These are phyloP conservation scores for Exophiala alcalophila DNA, from an alignment of 2,329 filamentous ascomycete genomes.

Conservation along the genomic window DNA sequence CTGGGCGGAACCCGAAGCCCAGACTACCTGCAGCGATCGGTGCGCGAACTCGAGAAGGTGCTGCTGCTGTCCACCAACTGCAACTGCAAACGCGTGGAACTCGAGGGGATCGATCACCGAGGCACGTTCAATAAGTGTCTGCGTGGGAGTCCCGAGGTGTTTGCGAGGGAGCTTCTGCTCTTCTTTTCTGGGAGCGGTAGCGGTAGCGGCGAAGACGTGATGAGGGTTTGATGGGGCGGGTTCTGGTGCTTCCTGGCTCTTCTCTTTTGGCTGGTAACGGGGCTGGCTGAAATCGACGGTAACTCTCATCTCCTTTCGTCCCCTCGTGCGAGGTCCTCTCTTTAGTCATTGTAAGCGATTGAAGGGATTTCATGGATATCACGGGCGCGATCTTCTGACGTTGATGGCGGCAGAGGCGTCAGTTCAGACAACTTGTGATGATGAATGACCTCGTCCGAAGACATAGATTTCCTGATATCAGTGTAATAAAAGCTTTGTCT, in stretches of 20 bases:
- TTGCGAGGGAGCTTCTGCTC: constrained; percentile 9
- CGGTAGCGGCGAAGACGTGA: too few relatives aligned
- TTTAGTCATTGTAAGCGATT: too few relatives aligned
- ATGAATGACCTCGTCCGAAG: too few relatives aligned
- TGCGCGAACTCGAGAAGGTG: constrained; percentile 12
- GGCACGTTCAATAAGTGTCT: constrained; percentile 13
- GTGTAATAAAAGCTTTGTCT: background rate
- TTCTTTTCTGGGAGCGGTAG: constrained; percentile 14
- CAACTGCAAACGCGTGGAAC: constrained; percentile 4
- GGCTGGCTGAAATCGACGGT: too few relatives aligned
- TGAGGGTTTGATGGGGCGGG: too few relatives aligned
- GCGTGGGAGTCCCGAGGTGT: constrained; percentile 14
- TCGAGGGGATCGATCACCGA: constrained; percentile 14
- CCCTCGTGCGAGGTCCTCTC: too few relatives aligned
- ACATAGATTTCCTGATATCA: background rate
- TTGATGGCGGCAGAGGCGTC: constrained; percentile 30
- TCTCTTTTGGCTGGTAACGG: too few relatives aligned
- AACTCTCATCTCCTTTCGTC: too few relatives aligned
- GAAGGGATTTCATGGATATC: too few relatives aligned
- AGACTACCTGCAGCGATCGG: constrained; percentile 11
- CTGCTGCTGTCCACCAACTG: too few relatives aligned
- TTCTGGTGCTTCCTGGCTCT: too few relatives aligned
- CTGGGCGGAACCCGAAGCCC: constrained; percentile 13
- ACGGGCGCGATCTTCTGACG: constrained; percentile 31
- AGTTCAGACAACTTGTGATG: too few relatives aligned